Evolutionary conservation across 192 early-diverging fungal genomes (phyloP).

Genomic region (Gaertneriomyces sp.): DNA sequence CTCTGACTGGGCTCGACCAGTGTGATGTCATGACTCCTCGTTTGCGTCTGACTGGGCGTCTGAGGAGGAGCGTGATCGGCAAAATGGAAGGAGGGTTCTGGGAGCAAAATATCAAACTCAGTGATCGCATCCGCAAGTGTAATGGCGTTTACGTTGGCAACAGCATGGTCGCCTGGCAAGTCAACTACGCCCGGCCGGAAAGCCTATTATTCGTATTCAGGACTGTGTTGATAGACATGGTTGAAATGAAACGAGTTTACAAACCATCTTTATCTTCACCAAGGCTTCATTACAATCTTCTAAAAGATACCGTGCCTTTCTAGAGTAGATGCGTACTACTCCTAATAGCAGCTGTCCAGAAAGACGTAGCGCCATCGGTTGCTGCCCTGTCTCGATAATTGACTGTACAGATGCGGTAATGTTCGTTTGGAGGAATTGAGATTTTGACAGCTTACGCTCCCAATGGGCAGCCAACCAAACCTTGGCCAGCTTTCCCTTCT

Average conservation of each 20-base stretch:
- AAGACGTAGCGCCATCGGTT: constrained; percentile 87
- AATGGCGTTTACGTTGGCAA: constrained; percentile 75
- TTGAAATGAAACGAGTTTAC: not conserved
- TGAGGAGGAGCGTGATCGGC: constrained; percentile 13
- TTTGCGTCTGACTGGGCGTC: constrained; percentile 39
- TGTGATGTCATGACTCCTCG: constrained; percentile 71
- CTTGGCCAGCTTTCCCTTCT: constrained; percentile 81
- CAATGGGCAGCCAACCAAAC: constrained; percentile 98
- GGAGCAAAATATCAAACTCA: constrained; percentile 88
- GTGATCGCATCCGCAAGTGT: constrained; percentile 83
- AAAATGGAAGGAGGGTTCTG: constrained; percentile 57
- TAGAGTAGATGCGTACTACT: constrained; percentile 90
- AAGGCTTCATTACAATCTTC: constrained; percentile 98
- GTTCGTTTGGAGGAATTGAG: constrained; percentile 92
- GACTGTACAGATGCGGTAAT: constrained; percentile 83
- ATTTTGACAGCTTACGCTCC: constrained; percentile 95
- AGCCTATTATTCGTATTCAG: constrained; percentile 49
- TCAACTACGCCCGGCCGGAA: constrained; percentile 80
- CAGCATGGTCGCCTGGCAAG: constrained; percentile 67
- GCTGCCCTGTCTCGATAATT: constrained; percentile 74
- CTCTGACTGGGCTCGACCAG: constrained; percentile 36
- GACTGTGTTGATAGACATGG: constrained; percentile 11
- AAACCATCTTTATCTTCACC: constrained; percentile 89
- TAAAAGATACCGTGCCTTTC: constrained; percentile 92
- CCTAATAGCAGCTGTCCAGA: constrained; percentile 96